Evolutionary conservation across 768 basidiomycete species (phyloP).

Genomic region (Aureoboletus auriporus): DNA sequence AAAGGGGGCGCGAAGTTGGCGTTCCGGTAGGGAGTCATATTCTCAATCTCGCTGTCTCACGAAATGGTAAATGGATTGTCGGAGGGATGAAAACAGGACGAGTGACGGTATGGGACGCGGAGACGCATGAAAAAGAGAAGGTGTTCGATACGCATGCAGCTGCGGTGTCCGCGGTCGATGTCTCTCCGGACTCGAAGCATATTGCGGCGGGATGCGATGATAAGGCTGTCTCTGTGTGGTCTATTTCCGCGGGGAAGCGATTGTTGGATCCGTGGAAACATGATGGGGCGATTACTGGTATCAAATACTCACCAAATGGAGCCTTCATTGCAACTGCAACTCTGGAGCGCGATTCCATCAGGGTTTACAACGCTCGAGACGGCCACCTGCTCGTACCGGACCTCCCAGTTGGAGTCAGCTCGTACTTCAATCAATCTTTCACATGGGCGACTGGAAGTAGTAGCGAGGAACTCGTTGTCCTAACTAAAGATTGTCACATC

Average conservation of each 20-base stretch:
- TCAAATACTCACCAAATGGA: not conserved
- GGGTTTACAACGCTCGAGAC: not conserved
- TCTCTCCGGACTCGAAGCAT: conserved; percentile 1
- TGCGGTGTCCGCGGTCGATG: not conserved
- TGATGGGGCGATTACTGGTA: not conserved
- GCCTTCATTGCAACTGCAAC: not conserved
- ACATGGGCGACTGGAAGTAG: not conserved
- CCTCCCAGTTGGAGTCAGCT: not conserved
- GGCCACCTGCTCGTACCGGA: not conserved
- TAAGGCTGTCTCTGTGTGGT: not conserved
- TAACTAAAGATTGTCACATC: not conserved
- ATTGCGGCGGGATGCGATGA: not conserved
- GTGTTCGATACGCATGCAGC: not conserved
- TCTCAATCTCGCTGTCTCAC: not conserved
- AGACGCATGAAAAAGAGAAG: not conserved
- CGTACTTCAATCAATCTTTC: not conserved
- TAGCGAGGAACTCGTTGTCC: not conserved
- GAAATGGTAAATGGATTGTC: not conserved
- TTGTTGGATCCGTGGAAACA: not conserved
- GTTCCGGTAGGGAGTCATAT: not conserved
- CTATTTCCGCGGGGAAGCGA: not conserved
- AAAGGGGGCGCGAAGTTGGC: conserved; percentile 4
- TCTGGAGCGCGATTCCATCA: not conserved
- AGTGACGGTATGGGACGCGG: not conserved
- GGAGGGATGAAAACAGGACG: not conserved